Base-by-base conservation (phyloP, 1,284 basidiomycete genomes). In the Salmacisia buchloeana region DNA sequence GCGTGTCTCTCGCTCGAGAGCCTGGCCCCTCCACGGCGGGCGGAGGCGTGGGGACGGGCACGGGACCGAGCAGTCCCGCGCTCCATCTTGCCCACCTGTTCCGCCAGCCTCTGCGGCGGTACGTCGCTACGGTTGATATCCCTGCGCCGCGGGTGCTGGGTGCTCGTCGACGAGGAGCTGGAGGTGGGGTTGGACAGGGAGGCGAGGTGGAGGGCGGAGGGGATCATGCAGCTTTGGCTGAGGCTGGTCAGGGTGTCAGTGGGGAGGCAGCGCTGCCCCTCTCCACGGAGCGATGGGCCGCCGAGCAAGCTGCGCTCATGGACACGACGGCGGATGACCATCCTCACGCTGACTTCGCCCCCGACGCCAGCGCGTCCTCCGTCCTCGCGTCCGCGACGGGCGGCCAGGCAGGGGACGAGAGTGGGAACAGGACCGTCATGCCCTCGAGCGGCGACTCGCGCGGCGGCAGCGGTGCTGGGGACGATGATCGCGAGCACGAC, bases 231-330 rank as follows among this genome's bases (percentile, higher is more conserved):
- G n/a, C n/a, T n/a, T n/a, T n/a, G n/a, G n/a, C n/a, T n/a, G n/a
- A n/a, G n/a, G n/a, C n/a, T n/a, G n/a, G n/a, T n/a, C n/a, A n/a
- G n/a, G n/a, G n/a, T n/a, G n/a, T n/a, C n/a, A n/a, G n/a, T n/a
- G n/a, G n/a, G n/a, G n/a, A n/a, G n/a, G n/a, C n/a, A n/a, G n/a
- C n/a, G n/a, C n/a, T n/a, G n/a, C n/a, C n/a, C n/a, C n/a, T n/a
- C n/a, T 54, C 27, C 13, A 54, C 49, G 31, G 49, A 54, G 49
- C 49, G 31, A 12, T 54, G 49, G 49, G 49, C 49, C 12, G 49
- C 49, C 18, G 49, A 54, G 15, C 49, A 54, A n/a, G 34, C 12
- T 33, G 18, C 34, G 2, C 49, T 25, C 3, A 3, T 54, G 49
- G 41, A 43, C 41, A 43, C 41, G 12, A 21, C 6, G n/a, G n/a